phyloP scores from a whole-genome alignment of 139 green algal genomes.

The Chlamydomonas sp. region DNA sequence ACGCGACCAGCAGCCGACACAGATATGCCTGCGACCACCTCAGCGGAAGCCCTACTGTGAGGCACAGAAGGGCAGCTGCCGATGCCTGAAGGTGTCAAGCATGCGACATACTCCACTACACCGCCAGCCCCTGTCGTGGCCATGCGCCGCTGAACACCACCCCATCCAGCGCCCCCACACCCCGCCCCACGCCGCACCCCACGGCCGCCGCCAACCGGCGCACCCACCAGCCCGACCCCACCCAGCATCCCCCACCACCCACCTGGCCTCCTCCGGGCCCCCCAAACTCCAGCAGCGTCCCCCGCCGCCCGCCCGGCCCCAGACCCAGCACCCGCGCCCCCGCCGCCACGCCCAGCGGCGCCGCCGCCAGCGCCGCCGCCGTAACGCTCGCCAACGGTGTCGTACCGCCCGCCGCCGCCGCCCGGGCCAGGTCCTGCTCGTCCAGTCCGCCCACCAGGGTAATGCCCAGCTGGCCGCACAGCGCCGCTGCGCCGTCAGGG shows the following conservation, averaged over 20 bases:
- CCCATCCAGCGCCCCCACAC: no score
- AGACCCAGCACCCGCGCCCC: constrained; percentile 4
- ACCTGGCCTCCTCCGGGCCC: neutral
- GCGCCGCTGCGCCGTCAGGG: neutral
- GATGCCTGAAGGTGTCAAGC: no score
- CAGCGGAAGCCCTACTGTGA: no score
- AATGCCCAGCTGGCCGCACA: constrained; percentile 5
- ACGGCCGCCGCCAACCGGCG: no score
- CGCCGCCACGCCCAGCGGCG: neutral
- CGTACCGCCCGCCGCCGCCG: neutral
- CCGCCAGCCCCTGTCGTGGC: no score
- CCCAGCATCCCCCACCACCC: neutral
- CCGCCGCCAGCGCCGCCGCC: neutral
- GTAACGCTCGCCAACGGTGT: no score
- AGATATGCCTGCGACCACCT: no score
- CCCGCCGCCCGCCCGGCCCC: neutral
- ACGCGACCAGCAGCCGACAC: neutral
- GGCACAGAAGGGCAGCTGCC: no score
- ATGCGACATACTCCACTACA: no score
- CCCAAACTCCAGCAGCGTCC: constrained; percentile 16
- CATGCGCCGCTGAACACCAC: no score
- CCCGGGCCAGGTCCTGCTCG: constrained; percentile 4
- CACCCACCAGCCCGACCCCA: neutral
- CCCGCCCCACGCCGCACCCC: no score
- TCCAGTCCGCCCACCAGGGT: constrained; percentile 15